Evolutionary conservation across 148 eudicot genomes (phyloP), one percentile per base, ranked within the genome.

Genomic region (Arctostaphylos glauca): DNA sequence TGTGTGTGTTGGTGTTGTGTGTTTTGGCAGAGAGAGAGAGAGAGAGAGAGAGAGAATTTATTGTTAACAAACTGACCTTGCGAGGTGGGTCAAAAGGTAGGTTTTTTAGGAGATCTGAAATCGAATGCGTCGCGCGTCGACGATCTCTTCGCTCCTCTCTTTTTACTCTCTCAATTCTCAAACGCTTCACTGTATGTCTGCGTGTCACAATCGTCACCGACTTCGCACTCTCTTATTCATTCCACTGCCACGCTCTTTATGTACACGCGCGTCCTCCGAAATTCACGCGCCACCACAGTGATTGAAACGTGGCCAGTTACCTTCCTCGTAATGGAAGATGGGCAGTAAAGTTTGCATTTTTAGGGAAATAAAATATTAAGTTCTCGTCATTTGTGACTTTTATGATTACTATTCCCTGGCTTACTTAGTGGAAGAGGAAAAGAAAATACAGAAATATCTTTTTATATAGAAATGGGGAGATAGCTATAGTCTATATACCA

Each of bases 61-160:
- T 43, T 54, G 52, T 52, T 68, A 74, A 82, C 56, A 59, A 70
- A 73, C 84, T 75, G 80, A 82, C 55, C 84, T 23, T 47, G 73
- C 47, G 23, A 44, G 79, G 73, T 18, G 84, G 84, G 77, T 75
- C 59, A 82, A 82, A 82, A 82, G 56, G 60, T 82, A 74, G 84
- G 84, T 75, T 82, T 75, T 81, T 82, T 60, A 75, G 84, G 84
- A 82, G 74, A 74, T 82, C 83, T 66, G 52, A 71, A 70, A 71
- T 70, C 83, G 44, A 81, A 53, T 52, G 66, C 47, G 58, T 54
- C 54, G 82, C 62, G 75, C 76, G 75, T 80, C 76, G 74, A 23
- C 74, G 74, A 80, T 12, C 75, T 66, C 74, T 66, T 19, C 49
- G 48, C 68, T 5, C 9, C 71, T 43, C 81, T 44, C 81, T 46